phyloP scores from a whole-genome alignment of 192 early-diverging fungal genomes.

The Neocallimastix lanati region DNA sequence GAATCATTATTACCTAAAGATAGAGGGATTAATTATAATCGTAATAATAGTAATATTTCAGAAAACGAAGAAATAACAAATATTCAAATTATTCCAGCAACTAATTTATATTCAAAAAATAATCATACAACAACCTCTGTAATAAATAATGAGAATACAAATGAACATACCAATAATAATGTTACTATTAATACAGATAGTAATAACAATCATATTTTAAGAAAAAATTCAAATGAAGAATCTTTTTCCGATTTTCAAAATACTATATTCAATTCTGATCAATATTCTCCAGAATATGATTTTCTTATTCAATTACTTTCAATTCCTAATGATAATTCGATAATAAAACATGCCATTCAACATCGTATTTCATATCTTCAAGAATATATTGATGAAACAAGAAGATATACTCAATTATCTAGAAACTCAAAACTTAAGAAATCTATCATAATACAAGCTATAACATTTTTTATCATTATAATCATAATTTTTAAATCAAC shows the following conservation, averaged over 20 bases:
- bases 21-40: background rate
- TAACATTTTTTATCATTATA: background rate
- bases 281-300: background rate
- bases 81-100: background rate
- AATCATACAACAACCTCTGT: too few relatives aligned
- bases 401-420: background rate
- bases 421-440: background rate
- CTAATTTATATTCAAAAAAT: background rate
- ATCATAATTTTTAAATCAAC: background rate
- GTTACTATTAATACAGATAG: too few relatives aligned
- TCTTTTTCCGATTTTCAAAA: background rate
- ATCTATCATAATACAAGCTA: background rate
- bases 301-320: background rate
- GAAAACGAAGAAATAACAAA: background rate
- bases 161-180: too few relatives aligned
- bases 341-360: background rate
- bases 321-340: background rate
- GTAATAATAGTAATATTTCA: background rate
- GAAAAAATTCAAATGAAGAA: background rate
- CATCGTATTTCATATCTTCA: background rate
- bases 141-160: too few relatives aligned
- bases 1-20: background rate
- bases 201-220: too few relatives aligned
- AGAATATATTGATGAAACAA: background rate
- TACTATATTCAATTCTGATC: background rate